Percentiles rank a stretch among this genome's conserved stretches.
Evolutionary conservation across 805 yeast genomes (phyloP).

Genomic region (Pichia cabralensis): DNA sequence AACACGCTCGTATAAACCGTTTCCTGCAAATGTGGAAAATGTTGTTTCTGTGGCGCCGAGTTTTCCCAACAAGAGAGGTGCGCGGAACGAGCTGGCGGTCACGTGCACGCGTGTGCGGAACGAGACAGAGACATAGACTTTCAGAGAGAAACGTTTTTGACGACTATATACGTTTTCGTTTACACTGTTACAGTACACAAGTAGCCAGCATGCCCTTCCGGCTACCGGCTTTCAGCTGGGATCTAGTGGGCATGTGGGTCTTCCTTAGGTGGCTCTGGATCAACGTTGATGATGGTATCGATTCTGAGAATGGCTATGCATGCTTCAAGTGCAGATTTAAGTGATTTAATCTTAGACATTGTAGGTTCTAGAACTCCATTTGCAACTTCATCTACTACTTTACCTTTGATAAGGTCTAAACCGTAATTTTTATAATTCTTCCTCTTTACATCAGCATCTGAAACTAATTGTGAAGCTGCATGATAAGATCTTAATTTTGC

Average conservation of each 20-base stretch:
- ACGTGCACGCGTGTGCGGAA: no score
- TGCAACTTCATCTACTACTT: constrained; percentile 73
- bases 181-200: no score
- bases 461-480: constrained; percentile 85
- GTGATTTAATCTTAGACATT: constrained; percentile 80
- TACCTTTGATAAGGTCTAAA: constrained; percentile 82
- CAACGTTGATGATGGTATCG: constrained; percentile 96
- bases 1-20: no score
- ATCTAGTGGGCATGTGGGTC: constrained; percentile 76
- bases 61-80: no score
- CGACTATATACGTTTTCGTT: no score
- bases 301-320: constrained; percentile 95
- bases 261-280: constrained; percentile 89
- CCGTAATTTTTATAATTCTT: constrained; percentile 87
- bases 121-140: no score
- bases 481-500: constrained; percentile 95
- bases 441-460: constrained; percentile 74
- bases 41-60: no score
- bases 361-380: constrained; percentile 95
- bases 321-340: constrained; percentile 95
- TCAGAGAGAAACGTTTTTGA: no score
- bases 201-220: no score
- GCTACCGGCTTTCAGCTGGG: no score
- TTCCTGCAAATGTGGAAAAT: no score
- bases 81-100: no score